Conservation (phyloP, 2,329 filamentous ascomycete genomes). For the Aspergillus aculeatinus region DNA sequence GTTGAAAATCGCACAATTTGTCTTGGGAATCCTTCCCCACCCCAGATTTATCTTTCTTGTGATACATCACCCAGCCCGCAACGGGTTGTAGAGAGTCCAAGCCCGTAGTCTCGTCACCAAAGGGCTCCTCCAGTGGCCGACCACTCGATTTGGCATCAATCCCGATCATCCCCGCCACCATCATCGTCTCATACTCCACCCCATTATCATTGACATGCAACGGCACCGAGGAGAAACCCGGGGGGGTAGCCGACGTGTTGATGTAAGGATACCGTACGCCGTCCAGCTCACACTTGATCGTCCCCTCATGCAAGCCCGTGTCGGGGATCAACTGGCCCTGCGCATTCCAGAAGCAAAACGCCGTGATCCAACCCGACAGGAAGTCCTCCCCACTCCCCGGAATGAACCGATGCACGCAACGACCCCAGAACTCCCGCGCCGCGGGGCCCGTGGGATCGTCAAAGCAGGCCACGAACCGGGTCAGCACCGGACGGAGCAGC, state of each 20-base stretch:
- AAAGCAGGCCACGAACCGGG: constrained; percentile 41
- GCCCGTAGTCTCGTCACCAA: neutral
- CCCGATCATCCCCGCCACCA: neutral
- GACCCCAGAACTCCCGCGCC: constrained; percentile 15
- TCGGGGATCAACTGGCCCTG: constrained; percentile 28
- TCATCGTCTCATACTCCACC: neutral
- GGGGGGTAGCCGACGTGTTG: neutral
- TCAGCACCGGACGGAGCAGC: constrained; percentile 48
- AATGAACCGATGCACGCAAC: constrained; percentile 26
- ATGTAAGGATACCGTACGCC: neutral
- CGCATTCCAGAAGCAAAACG: constrained; percentile 48
- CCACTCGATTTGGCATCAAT: neutral
- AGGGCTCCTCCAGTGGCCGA: neutral
- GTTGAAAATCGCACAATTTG: too few relatives aligned
- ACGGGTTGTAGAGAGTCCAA: neutral
- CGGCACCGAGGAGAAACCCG: neutral
- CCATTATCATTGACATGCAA: neutral
- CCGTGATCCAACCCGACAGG: constrained; percentile 52
- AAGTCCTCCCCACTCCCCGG: constrained; percentile 32
- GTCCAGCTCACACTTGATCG: neutral
- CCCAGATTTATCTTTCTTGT: neutral
- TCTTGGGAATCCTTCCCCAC: too few relatives aligned
- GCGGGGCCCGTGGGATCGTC: neutral
- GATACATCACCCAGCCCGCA: neutral
- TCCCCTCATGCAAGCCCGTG: constrained; percentile 8